Percentiles rank a stretch among this genome's conserved stretches.
Evolutionary conservation across 345 rosid genomes (phyloP).

Genomic region (Gossypium longicalyx): DNA sequence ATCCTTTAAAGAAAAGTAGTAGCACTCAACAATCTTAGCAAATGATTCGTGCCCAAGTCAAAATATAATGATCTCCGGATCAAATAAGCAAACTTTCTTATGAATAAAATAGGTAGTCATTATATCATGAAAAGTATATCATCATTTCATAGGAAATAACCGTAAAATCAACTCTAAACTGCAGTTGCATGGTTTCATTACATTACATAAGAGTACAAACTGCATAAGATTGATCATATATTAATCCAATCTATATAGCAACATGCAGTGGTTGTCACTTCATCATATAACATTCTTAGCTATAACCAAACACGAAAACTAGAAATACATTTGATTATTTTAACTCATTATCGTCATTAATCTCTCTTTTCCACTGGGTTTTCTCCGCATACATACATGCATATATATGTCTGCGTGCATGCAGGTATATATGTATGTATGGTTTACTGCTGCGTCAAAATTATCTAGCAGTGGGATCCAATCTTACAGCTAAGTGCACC

Average conservation of each 20-base stretch:
- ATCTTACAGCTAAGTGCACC: slow-evolving; percentile 53
- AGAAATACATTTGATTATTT: background rate
- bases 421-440: background rate
- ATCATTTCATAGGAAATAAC: background rate
- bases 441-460: background rate
- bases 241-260: background rate
- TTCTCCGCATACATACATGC: background rate
- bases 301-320: background rate
- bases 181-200: background rate
- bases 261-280: background rate
- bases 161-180: background rate
- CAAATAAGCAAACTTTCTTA: no score
- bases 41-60: no score
- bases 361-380: background rate
- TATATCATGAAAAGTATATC: background rate
- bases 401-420: background rate
- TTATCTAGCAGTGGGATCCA: slow-evolving; percentile 46
- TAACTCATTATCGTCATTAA: background rate
- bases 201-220: no score
- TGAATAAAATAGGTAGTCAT: background rate
- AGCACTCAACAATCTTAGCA: no score
- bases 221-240: background rate
- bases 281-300: background rate
- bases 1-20: no score
- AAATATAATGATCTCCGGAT: no score